phyloP scores from a whole-genome alignment of 768 basidiomycete genomes.

The Mycena albidolilacea region DNA sequence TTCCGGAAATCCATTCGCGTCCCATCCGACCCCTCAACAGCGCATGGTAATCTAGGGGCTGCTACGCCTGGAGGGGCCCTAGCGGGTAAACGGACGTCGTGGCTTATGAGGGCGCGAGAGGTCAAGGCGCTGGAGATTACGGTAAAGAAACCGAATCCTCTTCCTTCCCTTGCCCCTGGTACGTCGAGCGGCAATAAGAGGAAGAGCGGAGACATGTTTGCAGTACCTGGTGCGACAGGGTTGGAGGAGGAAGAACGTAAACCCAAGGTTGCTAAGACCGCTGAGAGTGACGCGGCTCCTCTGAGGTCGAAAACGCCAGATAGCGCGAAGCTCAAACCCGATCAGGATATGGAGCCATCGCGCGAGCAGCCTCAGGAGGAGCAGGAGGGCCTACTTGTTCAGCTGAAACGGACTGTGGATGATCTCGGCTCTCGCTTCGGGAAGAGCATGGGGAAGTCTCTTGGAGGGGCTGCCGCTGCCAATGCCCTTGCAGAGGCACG shows the following conservation, averaged over 20 bases:
- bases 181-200: conserved; percentile 63
- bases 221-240: conserved; percentile 42
- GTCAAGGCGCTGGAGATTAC: conserved; percentile 77
- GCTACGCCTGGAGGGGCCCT: conserved; percentile 58
- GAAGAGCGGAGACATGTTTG: conserved; percentile 71
- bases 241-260: conserved; percentile 60
- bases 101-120: conserved; percentile 85
- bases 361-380: conserved; percentile 32
- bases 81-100: conserved; percentile 81
- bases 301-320: conserved; percentile 24
- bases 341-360: conserved; percentile 4
- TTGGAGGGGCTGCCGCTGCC: conserved; percentile 69
- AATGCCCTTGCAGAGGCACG: conserved; percentile 77
- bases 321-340: neutral
- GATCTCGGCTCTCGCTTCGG: conserved; percentile 71
- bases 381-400: conserved; percentile 70
- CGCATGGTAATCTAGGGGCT: conserved; percentile 49
- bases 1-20: conserved; percentile 77
- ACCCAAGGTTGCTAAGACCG: conserved; percentile 65
- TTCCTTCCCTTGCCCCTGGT: conserved; percentile 32
- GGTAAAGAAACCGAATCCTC: conserved; percentile 51
- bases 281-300: conserved; percentile 52
- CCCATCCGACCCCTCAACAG: conserved; percentile 60
- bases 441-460: conserved; percentile 74
- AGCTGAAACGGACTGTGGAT: conserved; percentile 81